Conservation (phyloP, 2,329 filamentous ascomycete species). For the Kalaharituber pfeilii region DNA sequence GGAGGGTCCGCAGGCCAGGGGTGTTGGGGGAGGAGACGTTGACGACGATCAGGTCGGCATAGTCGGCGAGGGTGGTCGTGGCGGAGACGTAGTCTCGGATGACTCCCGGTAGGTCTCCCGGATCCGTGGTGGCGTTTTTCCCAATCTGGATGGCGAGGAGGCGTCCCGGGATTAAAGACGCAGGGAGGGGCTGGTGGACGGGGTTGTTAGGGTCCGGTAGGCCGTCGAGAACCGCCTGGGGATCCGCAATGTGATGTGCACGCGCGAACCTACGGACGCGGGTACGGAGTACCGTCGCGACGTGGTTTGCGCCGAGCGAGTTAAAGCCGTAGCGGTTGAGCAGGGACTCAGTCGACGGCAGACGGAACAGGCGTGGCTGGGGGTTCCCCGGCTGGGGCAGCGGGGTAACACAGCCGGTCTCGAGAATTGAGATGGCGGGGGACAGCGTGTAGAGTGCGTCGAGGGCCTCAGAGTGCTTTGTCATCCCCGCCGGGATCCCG, state of each 20-base stretch:
- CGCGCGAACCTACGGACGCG: constrained; percentile 63
- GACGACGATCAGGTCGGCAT: constrained; percentile 91
- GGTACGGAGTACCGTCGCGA: constrained; percentile 61
- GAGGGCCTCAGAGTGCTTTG: constrained; percentile 83
- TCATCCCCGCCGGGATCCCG: constrained; percentile 84
- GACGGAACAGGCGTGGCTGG: constrained; percentile 69
- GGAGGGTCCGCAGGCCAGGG: constrained; percentile 70
- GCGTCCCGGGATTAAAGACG: constrained; percentile 53
- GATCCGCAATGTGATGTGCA: constrained; percentile 49
- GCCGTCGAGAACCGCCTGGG: constrained; percentile 53
- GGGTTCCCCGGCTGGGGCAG: constrained; percentile 77
- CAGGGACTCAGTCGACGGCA: constrained; percentile 67
- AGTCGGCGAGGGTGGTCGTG: constrained; percentile 62
- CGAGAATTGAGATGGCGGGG: constrained; percentile 65
- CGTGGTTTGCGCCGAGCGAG: constrained; percentile 70
- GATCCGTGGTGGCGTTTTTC: constrained; percentile 89
- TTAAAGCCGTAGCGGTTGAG: constrained; percentile 96
- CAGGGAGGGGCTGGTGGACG: constrained; percentile 63
- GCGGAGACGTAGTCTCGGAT: constrained; percentile 72
- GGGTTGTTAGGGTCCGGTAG: constrained; percentile 50
- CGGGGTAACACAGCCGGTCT: constrained; percentile 81
- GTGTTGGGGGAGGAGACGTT: constrained; percentile 97
- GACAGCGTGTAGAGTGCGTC: constrained; percentile 71
- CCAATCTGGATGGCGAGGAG: constrained; percentile 82
- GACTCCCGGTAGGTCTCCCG: constrained; percentile 67